These are phyloP conservation scores for Kwoniella europaea DNA, from an alignment of 768 basidiomycete genomes.

Conservation along the genomic window DNA sequence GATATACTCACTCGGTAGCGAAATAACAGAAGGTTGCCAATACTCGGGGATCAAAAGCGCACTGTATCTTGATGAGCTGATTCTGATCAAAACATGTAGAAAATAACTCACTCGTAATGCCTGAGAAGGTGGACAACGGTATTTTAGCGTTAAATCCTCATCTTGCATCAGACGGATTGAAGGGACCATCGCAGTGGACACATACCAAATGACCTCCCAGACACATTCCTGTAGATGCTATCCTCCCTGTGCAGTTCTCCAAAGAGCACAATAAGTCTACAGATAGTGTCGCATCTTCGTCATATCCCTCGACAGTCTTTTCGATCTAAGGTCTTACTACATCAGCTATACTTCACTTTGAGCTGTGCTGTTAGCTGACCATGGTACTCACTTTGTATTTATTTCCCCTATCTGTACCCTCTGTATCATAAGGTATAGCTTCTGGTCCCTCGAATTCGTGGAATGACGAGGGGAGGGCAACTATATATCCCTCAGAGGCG, in stretches of 20 bases:
- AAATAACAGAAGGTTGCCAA: constrained; percentile 90
- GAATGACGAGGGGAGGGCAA: constrained; percentile 63
- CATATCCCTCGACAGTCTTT: constrained; percentile 83
- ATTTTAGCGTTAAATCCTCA: too few relatives aligned
- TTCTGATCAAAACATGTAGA: background rate
- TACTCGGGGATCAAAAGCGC: constrained; percentile 83
- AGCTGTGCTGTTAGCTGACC: background rate
- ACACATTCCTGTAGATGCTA: constrained; percentile 63
- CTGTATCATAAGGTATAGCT: constrained; percentile 81
- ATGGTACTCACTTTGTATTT: constrained; percentile 71
- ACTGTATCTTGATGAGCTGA: constrained; percentile 61
- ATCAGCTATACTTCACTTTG: background rate
- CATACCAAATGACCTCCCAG: constrained; percentile 50
- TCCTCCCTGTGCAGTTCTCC: constrained; percentile 85
- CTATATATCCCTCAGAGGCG: constrained; percentile 55
- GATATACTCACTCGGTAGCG: constrained; percentile 71
- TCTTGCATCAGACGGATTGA: background rate
- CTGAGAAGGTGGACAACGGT: background rate
- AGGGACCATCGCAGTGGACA: background rate
- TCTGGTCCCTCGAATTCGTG: constrained; percentile 93
- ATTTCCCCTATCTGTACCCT: constrained; percentile 93
- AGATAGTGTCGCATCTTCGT: constrained; percentile 83
- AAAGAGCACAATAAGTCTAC: constrained; percentile 75
- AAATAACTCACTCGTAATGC: constrained; percentile 41
- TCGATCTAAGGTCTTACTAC: constrained; percentile 67